Evolutionary conservation across 1,139 yeast species (phyloP), one percentile per base, ranked within the genome.

Genomic region (Pichia sp.): DNA sequence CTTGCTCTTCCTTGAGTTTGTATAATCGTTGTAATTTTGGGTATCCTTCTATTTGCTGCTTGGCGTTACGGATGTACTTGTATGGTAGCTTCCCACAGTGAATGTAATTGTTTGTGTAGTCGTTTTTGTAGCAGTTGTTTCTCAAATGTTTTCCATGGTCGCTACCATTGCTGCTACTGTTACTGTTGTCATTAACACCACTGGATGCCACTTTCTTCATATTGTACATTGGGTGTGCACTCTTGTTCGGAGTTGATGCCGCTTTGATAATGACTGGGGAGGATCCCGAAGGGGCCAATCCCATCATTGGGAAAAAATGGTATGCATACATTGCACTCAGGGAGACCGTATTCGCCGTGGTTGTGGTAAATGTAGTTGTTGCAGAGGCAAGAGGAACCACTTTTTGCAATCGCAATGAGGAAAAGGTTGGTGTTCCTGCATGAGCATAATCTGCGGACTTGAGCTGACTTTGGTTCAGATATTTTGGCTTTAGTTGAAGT

Each of bases 11-110:
- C 50, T 88, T 88, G 47, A 86, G 63, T 31, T 69, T 66, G 46
- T 81, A 81, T 29, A 88, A 62, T 47, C 66, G 69, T 47, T 78
- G 83, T 18, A 87, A 64, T 53, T 83, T 83, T 3, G 96, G 96
- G 50, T 88, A 88, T 2, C 96, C 96, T 40, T 74, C 80, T 3
- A 79, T 71, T 2, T 88, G 79, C 40, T 74, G 71, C 22, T 63
- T 61, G 3, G 74, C 64, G 55, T 88, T 87, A 36, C 80, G 68
- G 23, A 88, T 75, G 49, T 69, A 75, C 20, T 63, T 62, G 28
- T 75, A 77, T 0, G 96, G 94, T 4, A 67, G 52, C 9, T 61
- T 58, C 0, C 79, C 81, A 0, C 78, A 64, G 44, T 77, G 83
- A 28, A 86, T 60, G 53, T 73, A 81, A 45, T 77, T 66, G 49